A percentile compares a stretch with the other conserved stretches of the same genome.
Evolutionary conservation across 257 asterid species (phyloP).

Genomic region (Petunia axillaris): DNA sequence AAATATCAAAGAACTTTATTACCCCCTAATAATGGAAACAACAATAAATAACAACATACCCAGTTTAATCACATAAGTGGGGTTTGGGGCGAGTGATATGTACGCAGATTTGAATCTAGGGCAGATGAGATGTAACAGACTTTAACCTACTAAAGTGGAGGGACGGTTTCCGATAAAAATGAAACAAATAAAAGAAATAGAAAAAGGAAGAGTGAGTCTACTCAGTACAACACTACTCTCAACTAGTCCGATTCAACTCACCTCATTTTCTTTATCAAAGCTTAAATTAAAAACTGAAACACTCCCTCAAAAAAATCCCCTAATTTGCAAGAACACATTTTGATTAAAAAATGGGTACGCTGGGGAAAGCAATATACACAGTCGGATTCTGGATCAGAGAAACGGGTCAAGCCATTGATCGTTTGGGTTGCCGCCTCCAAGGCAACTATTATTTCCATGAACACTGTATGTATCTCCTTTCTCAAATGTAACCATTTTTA

Average conservation of each 20-base stretch:
- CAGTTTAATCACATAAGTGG: too few species aligned
- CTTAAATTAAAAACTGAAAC: constrained; percentile 15
- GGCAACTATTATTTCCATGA: constrained; percentile 86
- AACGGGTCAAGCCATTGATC: constrained; percentile 99
- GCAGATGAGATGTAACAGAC: too few species aligned
- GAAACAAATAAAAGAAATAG: background rate
- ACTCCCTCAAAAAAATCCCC: background rate
- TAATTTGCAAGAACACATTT: background rate
- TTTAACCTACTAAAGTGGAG: too few species aligned
- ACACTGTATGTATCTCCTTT: constrained; percentile 50
- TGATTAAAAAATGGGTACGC: constrained; percentile 55
- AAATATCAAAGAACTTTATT: too few species aligned
- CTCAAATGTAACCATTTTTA: background rate
- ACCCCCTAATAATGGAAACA: too few species aligned
- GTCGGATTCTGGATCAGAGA: constrained; percentile 98
- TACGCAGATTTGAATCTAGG: too few species aligned
- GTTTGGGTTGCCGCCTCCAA: constrained; percentile 96
- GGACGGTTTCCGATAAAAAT: too few species aligned
- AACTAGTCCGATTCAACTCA: constrained; percentile 24
- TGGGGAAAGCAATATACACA: constrained; percentile 86
- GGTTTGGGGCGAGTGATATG: too few species aligned
- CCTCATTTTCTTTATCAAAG: constrained; percentile 6
- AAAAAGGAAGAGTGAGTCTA: background rate
- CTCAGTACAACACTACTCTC: constrained; percentile 28
- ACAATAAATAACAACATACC: too few species aligned